Conservation (phyloP, 305 asterid genomes). For the Fraxinus sp. region DNA sequence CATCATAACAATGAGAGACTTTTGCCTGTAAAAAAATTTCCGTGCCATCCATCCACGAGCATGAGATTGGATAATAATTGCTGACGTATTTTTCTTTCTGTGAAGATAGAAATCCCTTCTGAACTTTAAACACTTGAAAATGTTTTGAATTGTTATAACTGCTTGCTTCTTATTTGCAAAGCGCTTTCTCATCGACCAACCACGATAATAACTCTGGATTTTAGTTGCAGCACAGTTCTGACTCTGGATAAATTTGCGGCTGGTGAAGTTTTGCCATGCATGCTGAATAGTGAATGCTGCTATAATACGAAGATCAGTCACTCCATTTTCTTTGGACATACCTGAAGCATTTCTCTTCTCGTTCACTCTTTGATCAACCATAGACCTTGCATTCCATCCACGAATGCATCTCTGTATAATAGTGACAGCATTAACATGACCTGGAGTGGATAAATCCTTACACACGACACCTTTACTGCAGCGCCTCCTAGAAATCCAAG, state of each 20-base stretch:
- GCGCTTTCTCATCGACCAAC: conserved; percentile 52
- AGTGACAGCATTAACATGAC: conserved; percentile 35
- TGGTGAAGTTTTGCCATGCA: conserved; percentile 46
- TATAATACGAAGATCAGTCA: conserved; percentile 20
- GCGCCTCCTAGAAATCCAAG: conserved; percentile 43
- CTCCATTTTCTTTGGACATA: conserved; percentile 29
- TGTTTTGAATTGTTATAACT: conserved; percentile 52
- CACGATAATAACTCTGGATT: conserved; percentile 70
- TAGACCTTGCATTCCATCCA: conserved; percentile 34
- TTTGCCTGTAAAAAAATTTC: conserved; percentile 42
- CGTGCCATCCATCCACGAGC: conserved; percentile 70
- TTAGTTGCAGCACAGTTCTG: conserved; percentile 63
- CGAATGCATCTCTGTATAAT: conserved; percentile 37
- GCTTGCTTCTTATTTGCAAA: conserved; percentile 51
- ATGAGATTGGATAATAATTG: conserved; percentile 61
- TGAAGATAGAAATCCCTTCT: conserved; percentile 44
- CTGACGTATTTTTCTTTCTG: conserved; percentile 43
- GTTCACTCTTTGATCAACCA: conserved; percentile 19
- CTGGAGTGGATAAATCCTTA: conserved; percentile 24
- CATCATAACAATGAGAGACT: conserved; percentile 33
- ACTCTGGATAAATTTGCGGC: conserved; percentile 30
- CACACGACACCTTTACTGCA: conserved; percentile 7
- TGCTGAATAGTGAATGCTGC: conserved; percentile 57
- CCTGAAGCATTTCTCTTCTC: conserved; percentile 26
- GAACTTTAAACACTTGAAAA: conserved; percentile 38